These are phyloP conservation scores for Solanum rostratum DNA, from an alignment of 257 asterid genomes.

Conservation along the genomic window DNA sequence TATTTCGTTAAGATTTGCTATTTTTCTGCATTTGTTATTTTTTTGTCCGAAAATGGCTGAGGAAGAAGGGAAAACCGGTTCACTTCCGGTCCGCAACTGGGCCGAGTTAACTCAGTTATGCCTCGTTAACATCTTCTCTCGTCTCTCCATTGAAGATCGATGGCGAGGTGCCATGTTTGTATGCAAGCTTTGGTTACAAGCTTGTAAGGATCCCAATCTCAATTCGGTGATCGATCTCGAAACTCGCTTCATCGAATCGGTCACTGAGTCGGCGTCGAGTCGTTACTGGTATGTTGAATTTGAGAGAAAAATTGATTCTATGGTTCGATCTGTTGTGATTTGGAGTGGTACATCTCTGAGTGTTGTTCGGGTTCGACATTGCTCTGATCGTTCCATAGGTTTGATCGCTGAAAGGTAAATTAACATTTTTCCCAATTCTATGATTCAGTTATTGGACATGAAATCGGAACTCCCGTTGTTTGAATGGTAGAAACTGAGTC, in stretches of 20 bases:
- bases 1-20: too few species aligned
- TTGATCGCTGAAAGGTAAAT: constrained; percentile 51
- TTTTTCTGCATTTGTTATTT: not conserved
- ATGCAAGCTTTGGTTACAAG: constrained; percentile 66
- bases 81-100: constrained; percentile 24
- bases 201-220: constrained; percentile 64
- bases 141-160: constrained; percentile 54
- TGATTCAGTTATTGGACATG: not conserved
- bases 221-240: constrained; percentile 57
- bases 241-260: constrained; percentile 22
- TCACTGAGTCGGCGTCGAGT: constrained; percentile 34
- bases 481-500: not conserved
- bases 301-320: constrained; percentile 56
- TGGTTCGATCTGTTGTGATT: constrained; percentile 49
- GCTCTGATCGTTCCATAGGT: constrained; percentile 61
- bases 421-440: not conserved
- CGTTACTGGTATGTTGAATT: constrained; percentile 55
- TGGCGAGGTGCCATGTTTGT: constrained; percentile 55
- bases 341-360: constrained; percentile 55
- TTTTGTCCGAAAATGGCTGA: constrained; percentile 1
- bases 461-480: not conserved
- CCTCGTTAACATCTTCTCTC: constrained; percentile 58
- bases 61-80: constrained; percentile 3
- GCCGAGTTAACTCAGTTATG: constrained; percentile 75
- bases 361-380: constrained; percentile 60